Evolutionary conservation across 2,329 filamentous ascomycete genomes (phyloP).

Genomic region (Pestalotiopsis sp.): DNA sequence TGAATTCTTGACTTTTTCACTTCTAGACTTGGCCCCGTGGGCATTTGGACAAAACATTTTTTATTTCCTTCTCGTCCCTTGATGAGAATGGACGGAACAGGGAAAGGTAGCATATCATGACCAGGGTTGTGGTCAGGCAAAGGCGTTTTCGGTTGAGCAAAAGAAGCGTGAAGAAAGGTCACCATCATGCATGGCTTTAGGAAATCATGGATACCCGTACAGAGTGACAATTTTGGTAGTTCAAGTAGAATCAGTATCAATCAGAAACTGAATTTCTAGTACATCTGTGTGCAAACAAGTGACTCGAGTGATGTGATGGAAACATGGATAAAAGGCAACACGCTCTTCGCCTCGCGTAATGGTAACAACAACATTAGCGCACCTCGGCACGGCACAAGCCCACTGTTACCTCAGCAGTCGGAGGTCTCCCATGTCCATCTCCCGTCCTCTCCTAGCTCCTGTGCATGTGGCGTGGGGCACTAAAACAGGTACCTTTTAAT

Average conservation of each 20-base stretch:
- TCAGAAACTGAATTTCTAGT: not conserved
- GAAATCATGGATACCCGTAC: constrained; percentile 4
- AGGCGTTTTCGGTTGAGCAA: constrained; percentile 15
- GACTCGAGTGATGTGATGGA: too few species aligned
- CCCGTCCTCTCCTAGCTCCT: not conserved
- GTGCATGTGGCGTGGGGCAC: constrained; percentile 2
- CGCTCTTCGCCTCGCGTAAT: too few species aligned
- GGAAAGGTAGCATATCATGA: constrained; percentile 17
- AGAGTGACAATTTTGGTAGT: not conserved
- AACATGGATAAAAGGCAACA: too few species aligned
- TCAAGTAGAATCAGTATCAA: not conserved
- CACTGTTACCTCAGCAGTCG: not conserved
- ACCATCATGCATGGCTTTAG: constrained; percentile 5
- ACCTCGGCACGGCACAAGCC: not conserved
- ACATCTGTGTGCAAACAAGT: not conserved
- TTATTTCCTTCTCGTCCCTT: constrained; percentile 15
- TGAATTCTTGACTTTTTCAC: constrained; percentile 16
- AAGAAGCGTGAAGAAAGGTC: constrained; percentile 3
- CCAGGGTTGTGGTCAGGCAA: constrained; percentile 12
- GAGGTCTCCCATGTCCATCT: not conserved
- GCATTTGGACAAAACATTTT: constrained; percentile 27
- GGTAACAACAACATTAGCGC: not conserved
- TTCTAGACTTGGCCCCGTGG: constrained; percentile 27
- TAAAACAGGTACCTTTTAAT: not conserved
- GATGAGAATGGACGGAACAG: constrained; percentile 18